Evolutionary conservation across 2,329 filamentous ascomycete species (phyloP).

Genomic region (Hymenoscyphus albidus): DNA sequence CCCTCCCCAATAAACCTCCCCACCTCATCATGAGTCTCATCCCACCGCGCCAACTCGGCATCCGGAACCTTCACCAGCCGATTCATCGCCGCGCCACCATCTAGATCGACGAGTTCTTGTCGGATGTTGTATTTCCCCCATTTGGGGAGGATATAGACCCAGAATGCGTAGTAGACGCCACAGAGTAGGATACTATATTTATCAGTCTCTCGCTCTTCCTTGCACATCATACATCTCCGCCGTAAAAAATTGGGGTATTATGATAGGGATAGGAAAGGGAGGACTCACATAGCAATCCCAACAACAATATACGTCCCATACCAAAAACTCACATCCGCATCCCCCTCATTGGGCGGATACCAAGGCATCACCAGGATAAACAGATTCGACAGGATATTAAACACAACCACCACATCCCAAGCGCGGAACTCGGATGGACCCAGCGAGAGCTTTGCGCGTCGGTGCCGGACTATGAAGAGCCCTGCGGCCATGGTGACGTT

Average conservation of each 20-base stretch:
- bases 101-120: constrained; percentile 50
- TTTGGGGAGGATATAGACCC: constrained; percentile 54
- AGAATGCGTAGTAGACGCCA: constrained; percentile 54
- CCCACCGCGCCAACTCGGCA: constrained; percentile 51
- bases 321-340: constrained; percentile 68
- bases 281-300: constrained; percentile 60
- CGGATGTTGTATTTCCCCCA: constrained; percentile 52
- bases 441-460: constrained; percentile 48
- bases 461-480: constrained; percentile 53
- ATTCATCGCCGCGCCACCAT: constrained; percentile 44
- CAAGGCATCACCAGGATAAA: constrained; percentile 68
- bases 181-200: constrained; percentile 46
- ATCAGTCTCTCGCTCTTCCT: background rate
- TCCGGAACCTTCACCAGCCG: constrained; percentile 51
- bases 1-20: constrained; percentile 4
- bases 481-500: constrained; percentile 53
- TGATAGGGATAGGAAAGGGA: background rate
- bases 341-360: constrained; percentile 62
- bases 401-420: constrained; percentile 55
- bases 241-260: background rate
- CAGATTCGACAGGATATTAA: constrained; percentile 56
- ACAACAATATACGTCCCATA: constrained; percentile 66
- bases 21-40: constrained; percentile 50
- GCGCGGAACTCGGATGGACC: constrained; percentile 50
- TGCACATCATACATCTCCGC: no score